Evolutionary conservation across 768 basidiomycete genomes (phyloP), one percentile per base, ranked within the genome.

Genomic region (Austroboletus eburneus): DNA sequence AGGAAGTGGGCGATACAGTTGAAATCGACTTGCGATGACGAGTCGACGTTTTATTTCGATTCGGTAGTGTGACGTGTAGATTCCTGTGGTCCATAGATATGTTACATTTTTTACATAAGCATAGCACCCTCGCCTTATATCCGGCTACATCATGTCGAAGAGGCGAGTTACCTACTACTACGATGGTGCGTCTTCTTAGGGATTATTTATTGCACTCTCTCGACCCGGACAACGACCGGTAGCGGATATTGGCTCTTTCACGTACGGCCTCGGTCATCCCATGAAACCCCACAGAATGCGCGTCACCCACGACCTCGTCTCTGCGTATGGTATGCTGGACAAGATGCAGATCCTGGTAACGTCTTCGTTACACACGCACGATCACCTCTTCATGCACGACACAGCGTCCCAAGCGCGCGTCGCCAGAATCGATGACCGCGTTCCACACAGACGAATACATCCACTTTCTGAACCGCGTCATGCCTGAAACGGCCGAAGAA

Each of bases 201-300:
- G 7, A 34, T 34, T 16, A 5, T 34, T 5, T 16, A 6, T 12
- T 34, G 33, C 33, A 27, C 12, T 6, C 27, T 27, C 27, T 27
- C 33, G 8, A 34, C 7, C 8, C 16, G 16, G 33, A 34, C 33
- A 13, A 7, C 13, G 8, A 34, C 16, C 16, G 22, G 40, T 48
- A 91, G 87, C 73, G 43, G 87, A 91, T 54, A 78, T 88, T 23
- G 82, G 83, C 20, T 70, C 78, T 25, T 84, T 87, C 61, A 87
- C 87, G 1, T 95, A 91, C 62, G 91, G 91, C 30, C 72, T 87
- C 42, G 86, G 86, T 3, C 94, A 96, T 56, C 87, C 87, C 39
- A 96, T 97, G 91, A 96, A 97, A 67, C 95, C 95, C 0, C 91
- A 95, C 62, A 76, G 95, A 30, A 95, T 98, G 72, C 79, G 87